A percentile compares a stretch with the other conserved stretches of the same genome.
These are phyloP conservation scores for Fusarium albidum DNA, from an alignment of 2,329 filamentous ascomycete species.

Conservation along the genomic window DNA sequence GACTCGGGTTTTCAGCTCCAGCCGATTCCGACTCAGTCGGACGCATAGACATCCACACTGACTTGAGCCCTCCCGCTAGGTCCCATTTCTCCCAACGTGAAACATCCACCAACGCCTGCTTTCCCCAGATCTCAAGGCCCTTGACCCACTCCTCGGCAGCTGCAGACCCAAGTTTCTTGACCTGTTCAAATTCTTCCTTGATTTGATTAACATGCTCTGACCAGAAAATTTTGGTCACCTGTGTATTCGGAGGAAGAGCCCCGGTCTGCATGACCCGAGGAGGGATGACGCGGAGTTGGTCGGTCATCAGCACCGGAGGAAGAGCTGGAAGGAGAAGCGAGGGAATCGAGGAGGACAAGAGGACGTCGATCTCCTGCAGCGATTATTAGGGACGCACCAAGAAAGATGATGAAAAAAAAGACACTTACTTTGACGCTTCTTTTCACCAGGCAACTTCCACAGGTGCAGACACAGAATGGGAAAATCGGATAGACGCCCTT, in stretches of 20 bases:
- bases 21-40: background rate
- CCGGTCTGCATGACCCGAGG: constrained; percentile 62
- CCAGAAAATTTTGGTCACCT: constrained; percentile 73
- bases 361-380: constrained; percentile 72
- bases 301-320: constrained; percentile 71
- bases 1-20: background rate
- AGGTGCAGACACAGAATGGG: constrained; percentile 73
- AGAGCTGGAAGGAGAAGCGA: constrained; percentile 73
- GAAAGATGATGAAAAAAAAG: constrained; percentile 8
- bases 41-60: constrained; percentile 44
- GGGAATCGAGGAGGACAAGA: constrained; percentile 67
- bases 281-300: constrained; percentile 67
- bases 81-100: constrained; percentile 82
- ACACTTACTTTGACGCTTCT: constrained; percentile 70
- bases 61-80: constrained; percentile 50
- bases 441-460: constrained; percentile 69
- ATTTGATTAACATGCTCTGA: constrained; percentile 69
- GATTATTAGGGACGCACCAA: constrained; percentile 38
- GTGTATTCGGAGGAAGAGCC: constrained; percentile 54
- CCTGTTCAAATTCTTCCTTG: constrained; percentile 68
- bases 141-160: constrained; percentile 82
- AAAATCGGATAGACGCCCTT: constrained; percentile 72
- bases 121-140: constrained; percentile 71
- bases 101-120: constrained; percentile 66
- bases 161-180: constrained; percentile 71